Evolutionary conservation across 108 stramenopile genomes (phyloP).

Genomic region (Schizochytrium sp.): DNA sequence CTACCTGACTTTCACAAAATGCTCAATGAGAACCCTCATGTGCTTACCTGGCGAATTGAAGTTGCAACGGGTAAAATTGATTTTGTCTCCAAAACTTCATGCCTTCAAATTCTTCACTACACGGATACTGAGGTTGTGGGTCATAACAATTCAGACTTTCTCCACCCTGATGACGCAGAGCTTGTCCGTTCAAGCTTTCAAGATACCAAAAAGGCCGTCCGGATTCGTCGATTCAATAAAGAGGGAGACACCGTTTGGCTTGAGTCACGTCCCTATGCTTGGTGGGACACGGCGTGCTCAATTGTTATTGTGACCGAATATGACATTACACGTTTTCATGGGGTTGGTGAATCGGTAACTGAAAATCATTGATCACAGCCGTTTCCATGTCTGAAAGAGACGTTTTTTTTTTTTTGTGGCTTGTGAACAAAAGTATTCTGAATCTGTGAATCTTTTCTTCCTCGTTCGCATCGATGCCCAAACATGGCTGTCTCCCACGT

Average conservation of each 20-base stretch:
- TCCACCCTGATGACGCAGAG: slow-evolving; percentile 53
- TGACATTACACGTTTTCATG: slow-evolving; percentile 48
- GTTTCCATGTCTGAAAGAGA: no score
- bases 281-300: slow-evolving; percentile 46
- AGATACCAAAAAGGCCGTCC: neutral
- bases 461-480: no score
- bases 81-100: neutral
- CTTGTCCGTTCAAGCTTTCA: neutral
- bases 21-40: slow-evolving; percentile 47
- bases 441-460: no score
- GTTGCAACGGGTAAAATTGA: slow-evolving; percentile 36
- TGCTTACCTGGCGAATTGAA: slow-evolving; percentile 46
- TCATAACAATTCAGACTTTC: neutral
- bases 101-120: slow-evolving; percentile 1
- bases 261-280: slow-evolving; percentile 46
- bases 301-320: slow-evolving; percentile 55
- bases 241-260: slow-evolving; percentile 35
- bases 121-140: slow-evolving; percentile 14
- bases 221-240: slow-evolving; percentile 44
- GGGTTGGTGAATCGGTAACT: neutral
- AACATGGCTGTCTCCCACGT: no score
- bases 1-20: slow-evolving; percentile 45
- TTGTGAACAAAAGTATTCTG: no score
- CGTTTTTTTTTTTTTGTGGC: no score
- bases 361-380: neutral